Base-by-base conservation (phyloP, 805 yeast genomes). In the Schwanniomyces yamadae region DNA sequence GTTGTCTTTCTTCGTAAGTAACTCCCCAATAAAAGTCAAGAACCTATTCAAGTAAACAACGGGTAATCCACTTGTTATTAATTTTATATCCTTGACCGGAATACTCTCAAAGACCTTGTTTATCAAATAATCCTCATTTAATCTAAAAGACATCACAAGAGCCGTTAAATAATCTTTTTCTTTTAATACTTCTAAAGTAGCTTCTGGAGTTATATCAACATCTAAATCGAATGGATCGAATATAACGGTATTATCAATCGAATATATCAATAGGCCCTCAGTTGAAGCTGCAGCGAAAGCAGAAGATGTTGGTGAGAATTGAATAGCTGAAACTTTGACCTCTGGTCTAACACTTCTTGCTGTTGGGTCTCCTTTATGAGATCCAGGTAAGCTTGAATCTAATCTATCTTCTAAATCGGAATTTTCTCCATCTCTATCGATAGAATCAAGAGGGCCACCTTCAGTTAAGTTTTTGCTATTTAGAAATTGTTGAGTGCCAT, bases 211-310 rank as follows among this genome's bases (percentile, higher is more conserved):
- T 19, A 91, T 79, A 50, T 93, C 98, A 31, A 89, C 69, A 55
- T 91, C 98, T 54, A 93, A 72, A 58, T 93, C 98, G 56, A 87
- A 87, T 22, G 99, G 99, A 67, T 93, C 99, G 55, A 93, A 93
- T 19, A 81, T 65, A 33, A 82, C 62, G 8, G 77, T 66, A 33
- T 80, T 81, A 58, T 91, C 95, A 25, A 89, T 76, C 1, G 95
- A 82, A 57, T 77, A 93, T 1, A 93, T 69, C 38, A 89, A 66
- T 30, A 93, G 66, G 6, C 99, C 99, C 58, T 91, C 98, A 0
- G 99, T 93, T 0, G 96, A 82, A 0, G 96, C 93, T 27, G 95
- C 95, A 1, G 95, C 93, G 70, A 93, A 93, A 22, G 95, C 80
- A 14, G 83, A 72, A 2, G 95, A 84, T 0, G 96, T 83, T 13